A percentile compares a stretch with the other conserved stretches of the same genome.
Conservation (phyloP, 208 protist species). For the Leptomonas seymouri region DNA sequence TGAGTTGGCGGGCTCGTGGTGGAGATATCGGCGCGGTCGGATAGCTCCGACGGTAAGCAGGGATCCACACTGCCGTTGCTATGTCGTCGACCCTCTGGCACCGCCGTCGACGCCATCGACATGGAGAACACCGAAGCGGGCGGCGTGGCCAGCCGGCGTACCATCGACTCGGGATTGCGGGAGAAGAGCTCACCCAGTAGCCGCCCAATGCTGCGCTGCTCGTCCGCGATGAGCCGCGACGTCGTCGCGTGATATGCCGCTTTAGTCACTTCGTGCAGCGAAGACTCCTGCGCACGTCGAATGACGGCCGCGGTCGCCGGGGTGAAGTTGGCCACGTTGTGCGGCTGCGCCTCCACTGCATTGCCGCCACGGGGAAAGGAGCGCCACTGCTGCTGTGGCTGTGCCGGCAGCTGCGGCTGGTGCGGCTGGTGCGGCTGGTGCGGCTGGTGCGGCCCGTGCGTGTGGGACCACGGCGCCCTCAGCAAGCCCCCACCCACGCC, state of each 20-base stretch:
- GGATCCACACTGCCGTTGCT: constrained; percentile 11
- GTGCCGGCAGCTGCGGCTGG: neutral
- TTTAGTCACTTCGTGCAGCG: constrained; percentile 28
- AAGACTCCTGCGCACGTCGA: constrained; percentile 14
- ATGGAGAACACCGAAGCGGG: constrained; percentile 1
- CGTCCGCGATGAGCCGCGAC: constrained; percentile 17
- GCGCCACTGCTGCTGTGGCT: constrained; percentile 22
- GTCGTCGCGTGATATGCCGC: constrained; percentile 30
- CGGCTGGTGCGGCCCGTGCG: neutral
- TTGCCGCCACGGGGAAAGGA: constrained; percentile 10
- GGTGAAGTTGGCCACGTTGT: constrained; percentile 3
- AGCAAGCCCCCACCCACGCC: constrained; percentile 4
- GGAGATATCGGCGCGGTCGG: constrained; percentile 4
- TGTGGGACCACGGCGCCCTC: constrained; percentile 9
- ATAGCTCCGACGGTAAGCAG: constrained; percentile 8
- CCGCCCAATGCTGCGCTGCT: constrained; percentile 28
- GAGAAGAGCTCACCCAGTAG: constrained; percentile 35
- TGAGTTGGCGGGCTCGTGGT: constrained; percentile 3
- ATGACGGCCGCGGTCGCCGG: neutral
- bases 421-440: constrained; percentile 1
- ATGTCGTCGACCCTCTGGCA: neutral
- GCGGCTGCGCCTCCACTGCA: neutral
- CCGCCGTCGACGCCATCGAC: neutral
- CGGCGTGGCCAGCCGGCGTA: constrained; percentile 17
- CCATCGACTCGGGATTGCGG: constrained; percentile 21